Base-by-base conservation (phyloP, 495 filamentous ascomycete genomes). In the Aspergillus cavernicola region DNA sequence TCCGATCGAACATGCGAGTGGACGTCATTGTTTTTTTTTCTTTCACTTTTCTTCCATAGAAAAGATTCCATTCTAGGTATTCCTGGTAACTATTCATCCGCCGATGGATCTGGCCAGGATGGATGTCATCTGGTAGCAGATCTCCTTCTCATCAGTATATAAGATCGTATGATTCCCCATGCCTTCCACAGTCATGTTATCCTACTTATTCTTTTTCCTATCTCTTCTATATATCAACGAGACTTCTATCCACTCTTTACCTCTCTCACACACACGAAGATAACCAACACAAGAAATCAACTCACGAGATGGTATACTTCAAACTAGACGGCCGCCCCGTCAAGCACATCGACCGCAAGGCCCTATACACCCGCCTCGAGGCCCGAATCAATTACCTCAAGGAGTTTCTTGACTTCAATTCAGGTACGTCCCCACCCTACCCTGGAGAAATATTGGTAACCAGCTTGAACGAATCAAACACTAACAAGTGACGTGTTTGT, bases 401-500 rank as follows among this genome's bases (percentile, higher is more conserved):
- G 50, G 76, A 80, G 3, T 88, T 90, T 31, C 78, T 90, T 13
- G 86, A 89, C 60, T 90, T 89, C 66, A 82, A 79, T 55, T 70
- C 77, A 20, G 73, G 86, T 88, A 76, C 49, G 79, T 64, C 10
- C 18, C n/a, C 9, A 11, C 32, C 44, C 16, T 22, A 15, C 1
- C 41, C 9, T 28, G 26, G 26, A 29, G 26, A 9, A 29, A 29
- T 29, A 29, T 5, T 9, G 4, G 26, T 9, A 29, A 5, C 26
- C 26, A 29, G 4, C 4, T 29, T 26, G 20, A 49, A n/a, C n/a
- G n/a, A n/a, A n/a, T n/a, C n/a, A n/a, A n/a, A n/a, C n/a, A n/a
- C n/a, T n/a, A n/a, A n/a, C n/a, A n/a, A n/a, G n/a, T n/a, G n/a
- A n/a, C n/a, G n/a, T n/a, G 19, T 38, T 7, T 28, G 20, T 46